phyloP scores from a whole-genome alignment of 1,139 yeast species.

The Oligophagozyma castellii region DNA sequence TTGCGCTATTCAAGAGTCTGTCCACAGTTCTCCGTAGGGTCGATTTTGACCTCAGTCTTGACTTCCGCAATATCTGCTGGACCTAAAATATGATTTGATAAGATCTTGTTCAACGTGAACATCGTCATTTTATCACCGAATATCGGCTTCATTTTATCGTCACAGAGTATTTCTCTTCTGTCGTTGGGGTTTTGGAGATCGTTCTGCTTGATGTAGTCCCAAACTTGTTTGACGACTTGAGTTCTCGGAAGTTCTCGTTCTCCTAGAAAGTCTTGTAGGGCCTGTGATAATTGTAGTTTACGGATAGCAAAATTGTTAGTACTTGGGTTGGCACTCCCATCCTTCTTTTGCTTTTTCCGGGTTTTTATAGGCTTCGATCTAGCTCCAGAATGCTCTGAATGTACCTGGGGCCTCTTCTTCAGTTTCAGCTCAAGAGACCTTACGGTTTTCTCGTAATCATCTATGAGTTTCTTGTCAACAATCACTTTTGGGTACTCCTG shows the following conservation, averaged over 20 bases:
- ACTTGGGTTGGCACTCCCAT: conserved; percentile 5
- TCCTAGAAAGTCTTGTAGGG: conserved; percentile 35
- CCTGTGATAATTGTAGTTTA: conserved; percentile 32
- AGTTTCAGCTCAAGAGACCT: conserved; percentile 13
- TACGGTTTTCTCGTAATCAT: conserved; percentile 8
- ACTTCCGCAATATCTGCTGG: conserved; percentile 1
- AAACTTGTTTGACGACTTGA: conserved; percentile 54
- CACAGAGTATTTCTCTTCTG: conserved; percentile 54
- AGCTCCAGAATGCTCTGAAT: conserved; percentile 4
- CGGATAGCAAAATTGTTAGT: conserved; percentile 13
- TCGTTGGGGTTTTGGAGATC: conserved; percentile 59
- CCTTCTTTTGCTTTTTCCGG: conserved; percentile 14
- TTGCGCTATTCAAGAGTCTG: too few species aligned
- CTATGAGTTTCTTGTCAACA: conserved; percentile 19
- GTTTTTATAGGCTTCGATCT: conserved; percentile 11
- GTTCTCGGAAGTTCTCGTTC: conserved; percentile 44
- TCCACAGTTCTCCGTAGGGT: too few species aligned
- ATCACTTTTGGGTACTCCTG: conserved; percentile 21
- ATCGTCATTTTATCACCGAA: conserved; percentile 51
- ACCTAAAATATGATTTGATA: conserved; percentile 38
- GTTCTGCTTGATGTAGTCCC: conserved; percentile 59
- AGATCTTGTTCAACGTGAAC: conserved; percentile 54
- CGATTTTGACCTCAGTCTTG: neutral
- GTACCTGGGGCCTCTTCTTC: conserved; percentile 4
- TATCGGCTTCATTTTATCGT: conserved; percentile 42